phyloP scores from a whole-genome alignment of 352 stramenopile species.

The Pythium pyrilobum region DNA sequence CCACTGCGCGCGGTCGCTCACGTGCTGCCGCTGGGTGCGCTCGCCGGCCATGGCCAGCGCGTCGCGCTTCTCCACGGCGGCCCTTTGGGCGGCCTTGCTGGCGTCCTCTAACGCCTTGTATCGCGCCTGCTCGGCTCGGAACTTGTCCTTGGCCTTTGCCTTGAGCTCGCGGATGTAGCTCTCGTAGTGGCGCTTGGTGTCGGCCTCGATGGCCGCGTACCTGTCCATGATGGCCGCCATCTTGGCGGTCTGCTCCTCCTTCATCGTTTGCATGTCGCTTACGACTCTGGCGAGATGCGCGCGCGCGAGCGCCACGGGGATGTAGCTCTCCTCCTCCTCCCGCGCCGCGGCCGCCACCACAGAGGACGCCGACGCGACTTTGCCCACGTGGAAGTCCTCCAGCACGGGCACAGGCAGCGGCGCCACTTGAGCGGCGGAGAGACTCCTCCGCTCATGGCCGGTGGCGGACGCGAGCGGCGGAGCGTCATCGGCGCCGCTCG shows the following conservation, averaged over 20 bases:
- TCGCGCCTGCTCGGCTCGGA: constrained; percentile 24
- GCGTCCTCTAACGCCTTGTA: constrained; percentile 27
- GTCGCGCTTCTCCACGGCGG: constrained; percentile 1
- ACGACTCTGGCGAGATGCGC: constrained; percentile 63
- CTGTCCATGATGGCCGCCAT: constrained; percentile 45
- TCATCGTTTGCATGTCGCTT: constrained; percentile 72
- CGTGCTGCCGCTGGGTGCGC: constrained; percentile 19
- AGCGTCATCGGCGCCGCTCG: background rate
- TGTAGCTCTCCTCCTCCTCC: constrained; percentile 56
- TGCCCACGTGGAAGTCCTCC: constrained; percentile 43
- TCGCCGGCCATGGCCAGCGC: constrained; percentile 17
- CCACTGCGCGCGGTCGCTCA: constrained; percentile 22
- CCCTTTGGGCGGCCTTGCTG: constrained; percentile 11
- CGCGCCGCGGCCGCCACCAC: constrained; percentile 5
- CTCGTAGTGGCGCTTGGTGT: constrained; percentile 58
- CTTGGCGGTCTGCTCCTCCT: constrained; percentile 51
- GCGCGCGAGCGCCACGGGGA: constrained; percentile 60
- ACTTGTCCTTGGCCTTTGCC: constrained; percentile 23
- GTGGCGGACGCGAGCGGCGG: background rate
- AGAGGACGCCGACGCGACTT: constrained; percentile 20
- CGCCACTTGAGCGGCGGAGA: constrained; percentile 1
- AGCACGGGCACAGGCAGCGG: background rate
- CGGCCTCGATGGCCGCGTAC: constrained; percentile 49
- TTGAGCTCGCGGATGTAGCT: constrained; percentile 41
- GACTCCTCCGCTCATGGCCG: background rate